Conservation (phyloP, 768 basidiomycete species). For the Krasilnikovozyma curviuscula region DNA sequence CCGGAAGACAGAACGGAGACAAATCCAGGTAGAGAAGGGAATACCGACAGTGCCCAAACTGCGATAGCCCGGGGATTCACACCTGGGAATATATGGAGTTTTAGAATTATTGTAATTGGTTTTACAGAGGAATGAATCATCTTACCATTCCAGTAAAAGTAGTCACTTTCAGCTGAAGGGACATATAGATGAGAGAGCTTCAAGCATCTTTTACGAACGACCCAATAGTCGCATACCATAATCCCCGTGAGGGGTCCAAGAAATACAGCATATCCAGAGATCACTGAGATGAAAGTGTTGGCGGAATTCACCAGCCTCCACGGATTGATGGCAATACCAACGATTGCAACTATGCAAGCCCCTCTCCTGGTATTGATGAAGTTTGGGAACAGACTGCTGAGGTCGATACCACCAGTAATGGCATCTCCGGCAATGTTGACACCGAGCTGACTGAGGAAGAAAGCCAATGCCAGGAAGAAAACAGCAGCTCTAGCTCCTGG, state of each 20-base stretch:
- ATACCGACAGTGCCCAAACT: no score
- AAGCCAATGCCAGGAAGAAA: slow-evolving; percentile 19
- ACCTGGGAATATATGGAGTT: no score
- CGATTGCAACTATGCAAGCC: background rate
- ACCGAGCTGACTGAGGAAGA: slow-evolving; percentile 17
- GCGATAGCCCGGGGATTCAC: no score
- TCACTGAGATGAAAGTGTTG: slow-evolving; percentile 3
- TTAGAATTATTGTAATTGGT: no score
- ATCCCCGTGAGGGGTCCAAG: slow-evolving; percentile 1
- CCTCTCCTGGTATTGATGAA: slow-evolving; percentile 4
- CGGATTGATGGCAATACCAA: slow-evolving; percentile 5
- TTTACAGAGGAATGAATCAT: slow-evolving; percentile 15
- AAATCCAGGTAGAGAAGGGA: no score
- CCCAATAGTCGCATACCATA: slow-evolving; percentile 8
- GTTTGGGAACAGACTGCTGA: background rate
- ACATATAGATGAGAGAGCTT: slow-evolving; percentile 18
- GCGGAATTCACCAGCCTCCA: slow-evolving; percentile 4
- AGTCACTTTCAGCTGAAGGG: slow-evolving; percentile 8
- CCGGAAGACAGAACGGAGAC: no score
- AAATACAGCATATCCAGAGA: slow-evolving; percentile 5
- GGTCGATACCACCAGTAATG: slow-evolving; percentile 14
- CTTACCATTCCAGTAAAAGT: slow-evolving; percentile 14
- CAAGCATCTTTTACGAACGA: slow-evolving; percentile 11
- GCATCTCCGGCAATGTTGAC: slow-evolving; percentile 18
- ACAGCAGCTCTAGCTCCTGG: slow-evolving; percentile 18